Evolutionary conservation across 78 protist species (phyloP), one percentile per base, ranked within the genome.

Genomic region (Monosiga brevicollis): DNA sequence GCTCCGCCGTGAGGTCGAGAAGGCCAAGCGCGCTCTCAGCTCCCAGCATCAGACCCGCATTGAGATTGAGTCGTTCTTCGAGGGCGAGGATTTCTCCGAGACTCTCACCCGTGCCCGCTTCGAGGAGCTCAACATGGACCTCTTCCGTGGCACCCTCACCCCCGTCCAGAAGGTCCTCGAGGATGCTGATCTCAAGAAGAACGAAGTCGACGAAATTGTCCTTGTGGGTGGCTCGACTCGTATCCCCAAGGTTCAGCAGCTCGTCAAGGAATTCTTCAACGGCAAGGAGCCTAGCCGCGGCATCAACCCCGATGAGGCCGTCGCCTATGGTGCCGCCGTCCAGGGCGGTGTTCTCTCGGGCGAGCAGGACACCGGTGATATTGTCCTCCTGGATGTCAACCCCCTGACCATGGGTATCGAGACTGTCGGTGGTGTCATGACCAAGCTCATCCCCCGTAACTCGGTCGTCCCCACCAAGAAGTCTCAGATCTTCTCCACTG

Each of bases 271-370:
- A 86, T 95, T 90, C 87, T 98, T 98, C 94, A 89, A 96, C 88
- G 99, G 99, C 42, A 95, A 95, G 93, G 99, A 98, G 87, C 98
- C 94, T 41, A 43, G 70, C 83, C 86, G 86, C 79, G 96, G 98
- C 62, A 92, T 97, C 90, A 94, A 97, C 92, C 99, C 99, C 86
- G 99, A 99, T 78, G 99, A 97, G 91, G 99, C 99, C 42, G 99
- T 98, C 0, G 99, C 99, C 55, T 92, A 87, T 78, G 97, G 99
- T 39, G 99, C 99, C 0, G 99, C 99, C 54, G 96, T 97, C 11
- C 99, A 98, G 90, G 99, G 96, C n/a, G 98, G 95, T n/a, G 88
- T 96, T 41, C 90, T 97, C 32, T 36, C 93, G 0, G 97, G 95
- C 29, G 96, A 84, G 75, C 79, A 85, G 81, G 78, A 87, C 80